Conservation (phyloP, 306 rosid species). For the Rosa chinensis region DNA sequence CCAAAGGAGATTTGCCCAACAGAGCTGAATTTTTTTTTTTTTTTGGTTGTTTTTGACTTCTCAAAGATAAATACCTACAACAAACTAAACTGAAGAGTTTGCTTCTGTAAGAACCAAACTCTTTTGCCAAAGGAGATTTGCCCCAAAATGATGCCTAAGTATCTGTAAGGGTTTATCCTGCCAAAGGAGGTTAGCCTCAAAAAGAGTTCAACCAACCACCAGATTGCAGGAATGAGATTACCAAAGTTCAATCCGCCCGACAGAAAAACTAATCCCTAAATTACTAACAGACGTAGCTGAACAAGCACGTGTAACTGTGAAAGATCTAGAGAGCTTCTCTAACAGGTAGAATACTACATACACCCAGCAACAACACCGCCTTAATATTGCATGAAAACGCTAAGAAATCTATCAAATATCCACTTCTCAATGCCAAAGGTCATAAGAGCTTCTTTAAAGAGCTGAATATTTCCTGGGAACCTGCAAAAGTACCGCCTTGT, state of each 20-base stretch:
- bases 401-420: conserved; percentile 12
- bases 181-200: conserved; percentile 24
- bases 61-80: conserved; percentile 10
- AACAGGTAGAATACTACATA: neutral
- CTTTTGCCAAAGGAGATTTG: conserved; percentile 89
- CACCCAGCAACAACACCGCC: conserved; percentile 8
- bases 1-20: conserved; percentile 92
- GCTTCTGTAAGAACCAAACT: conserved; percentile 34
- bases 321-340: conserved; percentile 16
- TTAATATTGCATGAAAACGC: neutral
- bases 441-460: conserved; percentile 18
- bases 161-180: conserved; percentile 26
- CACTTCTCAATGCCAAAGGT: conserved; percentile 13
- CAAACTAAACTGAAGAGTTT: neutral
- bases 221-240: conserved; percentile 28
- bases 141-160: conserved; percentile 46
- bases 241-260: conserved; percentile 27
- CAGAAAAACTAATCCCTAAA: conserved; percentile 36
- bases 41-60: conserved; percentile 24
- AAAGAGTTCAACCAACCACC: conserved; percentile 30
- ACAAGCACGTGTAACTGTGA: conserved; percentile 4
- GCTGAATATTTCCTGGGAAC: conserved; percentile 11
- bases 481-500: conserved; percentile 12
- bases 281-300: conserved; percentile 19
- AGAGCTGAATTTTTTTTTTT: conserved; percentile 28